Evolutionary conservation across 331 rosid species (phyloP), one percentile per base, ranked within the genome.

Genomic region (Phaseolus coccineus): DNA sequence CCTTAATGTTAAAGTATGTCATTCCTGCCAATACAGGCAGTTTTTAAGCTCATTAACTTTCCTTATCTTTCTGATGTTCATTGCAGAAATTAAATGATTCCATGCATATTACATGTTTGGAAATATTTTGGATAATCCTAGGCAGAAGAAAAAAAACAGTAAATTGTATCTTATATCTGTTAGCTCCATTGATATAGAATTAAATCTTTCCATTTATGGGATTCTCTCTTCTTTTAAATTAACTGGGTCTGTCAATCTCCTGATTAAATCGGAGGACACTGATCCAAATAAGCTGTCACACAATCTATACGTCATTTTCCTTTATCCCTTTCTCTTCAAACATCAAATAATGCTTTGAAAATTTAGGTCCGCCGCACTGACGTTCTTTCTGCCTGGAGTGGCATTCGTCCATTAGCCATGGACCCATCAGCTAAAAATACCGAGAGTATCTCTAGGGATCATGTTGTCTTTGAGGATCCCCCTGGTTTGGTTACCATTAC

Each of bases 361-460:
- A 62, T 81, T 56, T 85, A 91, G 98, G 98, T 93, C 74, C 88
- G 98, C 42, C 97, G 98, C 16, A 80, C 89, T 48, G 97, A 91
- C 59, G 98, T 93, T 79, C 98, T 93, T 78, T 93, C 98, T 30
- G 98, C 98, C 14, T 93, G 98, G 98, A 93, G 97, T 84, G 98
- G 98, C 81, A 93, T 93, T 86, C 97, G 98, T 55, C 98, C 98
- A 15, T 80, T 93, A 84, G 98, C 98, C 50, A 84, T 71, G 4
- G 90, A 93, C 74, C 98, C 97, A 69, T 79, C 93, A 12, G 94
- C 94, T 3, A 88, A 89, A 83, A 93, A 78, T 79, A 93, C 98
- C 0, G 94, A 91, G 82, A 93, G 88, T 83, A 88, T 91, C 80
- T 93, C 98, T 50, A 86, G 98, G 84, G 98, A 93, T 90, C 98